phyloP scores from a whole-genome alignment of 129 eudicot genomes.

The Lactuca saligna region DNA sequence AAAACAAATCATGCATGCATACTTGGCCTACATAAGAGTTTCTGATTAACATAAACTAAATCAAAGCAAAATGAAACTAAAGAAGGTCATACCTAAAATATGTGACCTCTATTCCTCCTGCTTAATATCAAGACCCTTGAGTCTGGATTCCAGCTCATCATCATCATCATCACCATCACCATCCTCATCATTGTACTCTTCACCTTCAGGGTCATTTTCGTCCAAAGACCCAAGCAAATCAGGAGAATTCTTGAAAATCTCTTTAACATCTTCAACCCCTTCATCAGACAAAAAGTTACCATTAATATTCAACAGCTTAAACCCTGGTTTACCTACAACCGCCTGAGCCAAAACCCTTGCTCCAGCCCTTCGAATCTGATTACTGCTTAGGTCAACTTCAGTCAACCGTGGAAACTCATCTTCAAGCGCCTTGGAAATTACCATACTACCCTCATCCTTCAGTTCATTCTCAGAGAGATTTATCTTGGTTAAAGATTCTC shows the following conservation, averaged over 20 bases:
- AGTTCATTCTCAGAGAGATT: slow-evolving; percentile 67
- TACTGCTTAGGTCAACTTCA: slow-evolving; percentile 75
- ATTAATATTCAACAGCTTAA: slow-evolving; percentile 62
- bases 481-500: slow-evolving; percentile 47
- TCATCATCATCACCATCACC: slow-evolving; percentile 30
- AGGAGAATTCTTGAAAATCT: slow-evolving; percentile 44
- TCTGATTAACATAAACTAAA: slow-evolving; percentile 2
- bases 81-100: slow-evolving; percentile 22
- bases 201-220: slow-evolving; percentile 89
- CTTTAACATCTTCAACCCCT: slow-evolving; percentile 71
- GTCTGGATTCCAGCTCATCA: slow-evolving; percentile 57
- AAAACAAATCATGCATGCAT: slow-evolving; percentile 19
- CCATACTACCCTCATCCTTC: slow-evolving; percentile 68
- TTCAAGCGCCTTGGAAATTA: slow-evolving; percentile 62
- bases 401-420: slow-evolving; percentile 49
- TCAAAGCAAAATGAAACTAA: slow-evolving; percentile 14
- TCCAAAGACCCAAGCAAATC: slow-evolving; percentile 60
- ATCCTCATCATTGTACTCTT: slow-evolving; percentile 46
- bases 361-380: slow-evolving; percentile 67
- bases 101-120: slow-evolving; percentile 43
- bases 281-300: slow-evolving; percentile 80
- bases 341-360: slow-evolving; percentile 76
- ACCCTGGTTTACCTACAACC: slow-evolving; percentile 49
- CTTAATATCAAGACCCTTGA: slow-evolving; percentile 67
- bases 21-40: not conserved